Conservation (phyloP, 441 rosid species). For the Erysimum cheiri region DNA sequence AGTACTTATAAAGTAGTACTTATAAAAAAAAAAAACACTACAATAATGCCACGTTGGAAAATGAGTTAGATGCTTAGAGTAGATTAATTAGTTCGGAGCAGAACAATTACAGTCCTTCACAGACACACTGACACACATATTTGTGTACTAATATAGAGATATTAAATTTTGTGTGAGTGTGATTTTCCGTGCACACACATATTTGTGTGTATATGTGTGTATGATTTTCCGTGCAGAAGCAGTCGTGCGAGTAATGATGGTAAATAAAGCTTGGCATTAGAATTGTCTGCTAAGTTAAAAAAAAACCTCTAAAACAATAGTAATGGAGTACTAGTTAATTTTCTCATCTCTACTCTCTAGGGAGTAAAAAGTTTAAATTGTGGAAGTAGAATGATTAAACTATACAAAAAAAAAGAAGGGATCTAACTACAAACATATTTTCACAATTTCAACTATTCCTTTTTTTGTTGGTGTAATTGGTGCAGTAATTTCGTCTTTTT, state of each 20-base stretch:
- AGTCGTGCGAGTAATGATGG: conserved; percentile 39
- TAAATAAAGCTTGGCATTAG: conserved; percentile 32
- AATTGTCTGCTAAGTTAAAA: conserved; percentile 13
- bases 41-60: conserved; percentile 23
- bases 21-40: too few species aligned
- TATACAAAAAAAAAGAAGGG: background rate
- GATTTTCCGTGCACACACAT: conserved; percentile 36
- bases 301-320: background rate
- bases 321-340: background rate
- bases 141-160: background rate
- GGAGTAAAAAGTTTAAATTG: background rate
- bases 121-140: conserved; percentile 27
- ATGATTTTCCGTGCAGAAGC: conserved; percentile 42
- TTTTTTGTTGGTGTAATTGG: conserved; percentile 9
- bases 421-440: conserved; percentile 19
- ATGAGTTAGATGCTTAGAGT: conserved; percentile 6
- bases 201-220: background rate
- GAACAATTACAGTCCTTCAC: background rate
- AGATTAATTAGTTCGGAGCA: conserved; percentile 24
- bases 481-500: conserved; percentile 31
- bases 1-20: too few species aligned
- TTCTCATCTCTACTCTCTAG: background rate
- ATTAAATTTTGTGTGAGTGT: background rate
- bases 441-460: background rate
- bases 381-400: background rate